Conservation (phyloP, 2,329 filamentous ascomycete species). For the Xylariaceae sp. region DNA sequence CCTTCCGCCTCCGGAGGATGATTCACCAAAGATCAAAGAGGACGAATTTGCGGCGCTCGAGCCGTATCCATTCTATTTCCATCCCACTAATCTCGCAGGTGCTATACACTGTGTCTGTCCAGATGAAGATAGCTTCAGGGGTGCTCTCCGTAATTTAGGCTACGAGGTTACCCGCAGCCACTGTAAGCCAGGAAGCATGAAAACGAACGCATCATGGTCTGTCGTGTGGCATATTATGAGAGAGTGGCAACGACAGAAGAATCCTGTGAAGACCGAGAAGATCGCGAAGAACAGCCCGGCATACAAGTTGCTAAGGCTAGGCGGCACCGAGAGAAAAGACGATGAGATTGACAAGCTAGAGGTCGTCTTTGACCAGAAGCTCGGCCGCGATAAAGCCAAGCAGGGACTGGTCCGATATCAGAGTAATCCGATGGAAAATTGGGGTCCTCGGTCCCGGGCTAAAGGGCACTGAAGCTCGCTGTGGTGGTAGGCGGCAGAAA, state of each 20-base stretch:
- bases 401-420: conserved; percentile 86
- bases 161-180: conserved; percentile 87
- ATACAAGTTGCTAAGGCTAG: conserved; percentile 68
- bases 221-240: conserved; percentile 93
- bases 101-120: conserved; percentile 82
- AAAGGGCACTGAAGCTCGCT: conserved; percentile 58
- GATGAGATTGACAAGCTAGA: conserved; percentile 46
- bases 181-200: conserved; percentile 86
- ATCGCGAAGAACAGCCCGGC: conserved; percentile 75
- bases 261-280: conserved; percentile 75
- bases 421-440: conserved; percentile 87
- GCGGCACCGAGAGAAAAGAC: conserved; percentile 42
- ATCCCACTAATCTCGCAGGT: conserved; percentile 75
- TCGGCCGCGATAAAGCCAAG: conserved; percentile 73
- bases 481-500: not conserved
- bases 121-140: conserved; percentile 78
- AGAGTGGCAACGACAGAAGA: conserved; percentile 85
- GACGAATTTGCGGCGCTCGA: conserved; percentile 71
- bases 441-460: conserved; percentile 80
- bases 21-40: conserved; percentile 37
- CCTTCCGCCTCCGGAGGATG: conserved; percentile 43
- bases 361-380: conserved; percentile 75
- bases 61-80: conserved; percentile 84
- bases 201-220: conserved; percentile 90
- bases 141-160: conserved; percentile 80